A percentile compares a stretch with the other conserved stretches of the same genome.
Evolutionary conservation across 306 rosid genomes (phyloP).

Genomic region (Gillenia trifoliata): DNA sequence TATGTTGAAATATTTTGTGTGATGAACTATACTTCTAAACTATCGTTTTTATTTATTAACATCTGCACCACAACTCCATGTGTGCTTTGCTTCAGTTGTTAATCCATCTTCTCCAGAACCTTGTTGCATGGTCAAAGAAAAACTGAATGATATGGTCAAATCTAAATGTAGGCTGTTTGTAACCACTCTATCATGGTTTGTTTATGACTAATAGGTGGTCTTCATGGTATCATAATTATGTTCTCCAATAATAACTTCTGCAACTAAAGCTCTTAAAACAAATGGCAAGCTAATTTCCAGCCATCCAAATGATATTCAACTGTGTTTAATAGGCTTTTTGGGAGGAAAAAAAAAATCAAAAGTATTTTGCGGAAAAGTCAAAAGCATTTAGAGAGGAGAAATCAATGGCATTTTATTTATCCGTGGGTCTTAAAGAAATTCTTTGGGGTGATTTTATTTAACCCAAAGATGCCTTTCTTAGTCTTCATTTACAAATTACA

Average conservation of each 20-base stretch:
- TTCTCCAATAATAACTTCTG: neutral
- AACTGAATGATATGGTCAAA: neutral
- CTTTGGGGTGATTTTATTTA: neutral
- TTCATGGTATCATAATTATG: neutral
- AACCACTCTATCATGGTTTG: neutral
- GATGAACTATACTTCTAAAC: slow-evolving; percentile 14
- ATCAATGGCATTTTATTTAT: neutral
- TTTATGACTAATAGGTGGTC: neutral
- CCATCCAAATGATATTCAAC: neutral
- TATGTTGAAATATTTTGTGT: slow-evolving; percentile 1
- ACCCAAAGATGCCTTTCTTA: too few relatives aligned
- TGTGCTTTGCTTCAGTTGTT: slow-evolving; percentile 25
- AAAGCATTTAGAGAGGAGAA: too few relatives aligned
- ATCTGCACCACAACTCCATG: slow-evolving; percentile 21
- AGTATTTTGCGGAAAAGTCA: too few relatives aligned
- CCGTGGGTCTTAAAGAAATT: neutral
- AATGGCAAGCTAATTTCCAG: neutral
- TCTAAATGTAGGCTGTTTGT: neutral
- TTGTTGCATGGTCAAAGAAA: slow-evolving; percentile 20
- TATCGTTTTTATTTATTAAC: slow-evolving; percentile 14
- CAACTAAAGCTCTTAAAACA: neutral
- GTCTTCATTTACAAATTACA: too few relatives aligned
- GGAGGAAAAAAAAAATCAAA: too few relatives aligned
- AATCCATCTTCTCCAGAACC: slow-evolving; percentile 25
- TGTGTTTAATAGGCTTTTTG: neutral